Conservation (phyloP, 805 yeast genomes). For the Yamadazyma olivae region DNA sequence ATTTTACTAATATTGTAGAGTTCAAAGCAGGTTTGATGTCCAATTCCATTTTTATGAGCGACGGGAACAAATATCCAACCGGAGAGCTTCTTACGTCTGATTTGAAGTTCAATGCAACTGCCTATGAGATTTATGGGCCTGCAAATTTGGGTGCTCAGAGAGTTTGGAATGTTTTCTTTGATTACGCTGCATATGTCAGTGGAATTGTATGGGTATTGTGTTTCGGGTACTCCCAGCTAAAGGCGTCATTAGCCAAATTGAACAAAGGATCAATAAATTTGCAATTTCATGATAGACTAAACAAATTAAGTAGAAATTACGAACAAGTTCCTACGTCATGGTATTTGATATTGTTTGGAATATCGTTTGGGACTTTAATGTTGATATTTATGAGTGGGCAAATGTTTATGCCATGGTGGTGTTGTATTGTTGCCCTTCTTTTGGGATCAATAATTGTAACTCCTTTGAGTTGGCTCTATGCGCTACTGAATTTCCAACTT, state of each 20-base stretch:
- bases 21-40: conserved; percentile 46
- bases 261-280: conserved; percentile 10
- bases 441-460: conserved; percentile 46
- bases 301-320: conserved; percentile 36
- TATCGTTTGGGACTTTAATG: conserved; percentile 35
- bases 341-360: conserved; percentile 34
- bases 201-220: conserved; percentile 45
- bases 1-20: conserved; percentile 35
- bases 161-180: conserved; percentile 50
- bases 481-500: conserved; percentile 49
- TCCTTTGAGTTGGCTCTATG: conserved; percentile 50
- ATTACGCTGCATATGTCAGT: conserved; percentile 49
- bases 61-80: conserved; percentile 44
- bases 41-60: conserved; percentile 33
- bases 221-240: conserved; percentile 30
- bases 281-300: conserved; percentile 41
- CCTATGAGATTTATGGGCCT: conserved; percentile 44
- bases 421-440: conserved; percentile 40
- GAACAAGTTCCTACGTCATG: conserved; percentile 43
- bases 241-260: conserved; percentile 14
- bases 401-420: conserved; percentile 42
- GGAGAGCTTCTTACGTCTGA: conserved; percentile 37
- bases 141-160: conserved; percentile 47
- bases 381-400: conserved; percentile 28
- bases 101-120: conserved; percentile 41